Base-by-base conservation (phyloP, 2,329 filamentous ascomycete species). In the Neoarthrinium moseri region DNA sequence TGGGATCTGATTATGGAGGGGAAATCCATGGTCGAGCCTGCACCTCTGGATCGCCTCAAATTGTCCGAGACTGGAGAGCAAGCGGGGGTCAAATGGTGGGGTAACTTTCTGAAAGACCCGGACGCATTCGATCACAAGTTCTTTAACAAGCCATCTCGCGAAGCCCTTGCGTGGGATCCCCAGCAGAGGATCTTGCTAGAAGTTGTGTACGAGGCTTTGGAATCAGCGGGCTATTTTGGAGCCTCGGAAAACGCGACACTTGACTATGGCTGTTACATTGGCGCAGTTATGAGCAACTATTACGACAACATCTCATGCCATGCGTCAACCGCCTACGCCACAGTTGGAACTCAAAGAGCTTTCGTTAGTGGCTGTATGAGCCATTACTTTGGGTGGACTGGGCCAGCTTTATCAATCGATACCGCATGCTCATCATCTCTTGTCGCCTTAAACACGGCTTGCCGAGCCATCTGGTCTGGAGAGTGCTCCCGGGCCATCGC, bases 221-320 rank as follows among this genome's bases (percentile, higher is more conserved):
- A 62, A 12, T 50, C 53, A 18, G 59, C 52, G 1, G 57, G 64
- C 4, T 59, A 62, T 30, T 55, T 55, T 43, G 26, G 41, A 37
- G 6, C 41, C 6, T 24, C 33, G 1, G 50, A 56, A 2, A 48
- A 21, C 13, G 30, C 50, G 5, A 20, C 12, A 13, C 8, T 12
- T 17, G 51, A 69, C 4, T 44, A 44, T 8, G 71, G 71, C 3
- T 64, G 60, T 21, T 74, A 66, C 35, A 56, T 74, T 2, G 69
- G 69, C 5, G 55, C 57, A 4, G 59, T 57, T 22, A 51, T 47
- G 0, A 54, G 51, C 6, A 68, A 75, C 42, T 74, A 75, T 45
- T 64, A 71, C 6, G 43, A 65, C 36, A 73, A 74, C 44, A 51
- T 71, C 1, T 58, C 61, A 3, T 64, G 62, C 20, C 57, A 72